Percentiles rank a stretch among this genome's conserved stretches.
Evolutionary conservation across 2,329 filamentous ascomycete species (phyloP).

Genomic region (Aureobasidium sp.): DNA sequence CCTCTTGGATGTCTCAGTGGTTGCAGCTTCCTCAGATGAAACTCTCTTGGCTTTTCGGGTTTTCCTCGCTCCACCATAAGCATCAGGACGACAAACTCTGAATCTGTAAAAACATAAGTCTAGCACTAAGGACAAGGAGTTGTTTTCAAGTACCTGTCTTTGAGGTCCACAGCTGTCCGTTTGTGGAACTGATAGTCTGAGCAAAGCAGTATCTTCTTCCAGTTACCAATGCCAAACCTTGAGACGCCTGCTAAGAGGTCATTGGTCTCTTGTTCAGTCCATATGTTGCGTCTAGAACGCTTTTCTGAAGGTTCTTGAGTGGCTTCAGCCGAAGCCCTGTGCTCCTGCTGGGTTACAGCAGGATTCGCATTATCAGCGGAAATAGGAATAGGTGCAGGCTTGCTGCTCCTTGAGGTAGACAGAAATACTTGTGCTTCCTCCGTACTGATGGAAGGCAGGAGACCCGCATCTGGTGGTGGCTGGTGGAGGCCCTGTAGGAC

Average conservation of each 20-base stretch:
- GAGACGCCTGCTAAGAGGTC: constrained; percentile 50
- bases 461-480: constrained; percentile 51
- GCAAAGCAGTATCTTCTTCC: constrained; percentile 53
- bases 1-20: not conserved
- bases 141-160: constrained; percentile 40
- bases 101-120: constrained; percentile 27
- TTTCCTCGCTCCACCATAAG: constrained; percentile 27
- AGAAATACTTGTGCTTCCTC: constrained; percentile 22
- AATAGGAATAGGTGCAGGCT: not conserved
- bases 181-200: constrained; percentile 48
- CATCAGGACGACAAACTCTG: constrained; percentile 45
- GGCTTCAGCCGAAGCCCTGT: not conserved
- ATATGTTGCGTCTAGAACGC: constrained; percentile 36
- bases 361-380: not conserved
- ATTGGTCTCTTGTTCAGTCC: constrained; percentile 54
- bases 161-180: constrained; percentile 53
- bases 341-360: not conserved
- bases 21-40: not conserved
- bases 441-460: constrained; percentile 53
- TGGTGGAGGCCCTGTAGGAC: constrained; percentile 53
- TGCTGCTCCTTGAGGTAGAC: not conserved
- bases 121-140: constrained; percentile 21
- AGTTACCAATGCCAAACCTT: constrained; percentile 54
- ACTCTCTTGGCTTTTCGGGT: not conserved
- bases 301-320: not conserved